Evolutionary conservation across 2,329 filamentous ascomycete species (phyloP).

Genomic region (Penicillium thymicola): DNA sequence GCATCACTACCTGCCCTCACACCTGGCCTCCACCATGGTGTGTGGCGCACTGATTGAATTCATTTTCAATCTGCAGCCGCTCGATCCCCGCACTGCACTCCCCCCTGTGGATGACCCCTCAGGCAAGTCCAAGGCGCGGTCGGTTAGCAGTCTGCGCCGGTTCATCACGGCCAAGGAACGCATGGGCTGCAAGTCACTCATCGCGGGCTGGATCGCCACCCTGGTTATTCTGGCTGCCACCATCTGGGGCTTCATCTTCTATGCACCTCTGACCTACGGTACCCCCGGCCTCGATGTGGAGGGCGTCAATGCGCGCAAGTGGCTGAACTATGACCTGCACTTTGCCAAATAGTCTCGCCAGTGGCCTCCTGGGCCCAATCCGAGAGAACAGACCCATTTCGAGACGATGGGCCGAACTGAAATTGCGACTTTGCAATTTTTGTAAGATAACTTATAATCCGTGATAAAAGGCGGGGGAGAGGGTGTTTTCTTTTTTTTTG

Average conservation of each 20-base stretch:
- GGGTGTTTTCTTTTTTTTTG: slow-evolving; percentile 2
- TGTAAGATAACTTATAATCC: slow-evolving; percentile 15
- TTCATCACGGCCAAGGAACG: slow-evolving; percentile 78
- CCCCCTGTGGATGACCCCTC: slow-evolving; percentile 46
- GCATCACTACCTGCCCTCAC: slow-evolving; percentile 94
- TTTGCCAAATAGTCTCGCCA: slow-evolving; percentile 77
- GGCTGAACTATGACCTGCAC: slow-evolving; percentile 95
- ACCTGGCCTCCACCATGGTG: slow-evolving; percentile 85
- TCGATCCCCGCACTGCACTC: slow-evolving; percentile 42
- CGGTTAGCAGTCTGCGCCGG: slow-evolving; percentile 42
- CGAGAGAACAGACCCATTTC: neutral
- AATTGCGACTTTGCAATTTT: slow-evolving; percentile 6
- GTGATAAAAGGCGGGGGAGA: slow-evolving; percentile 5
- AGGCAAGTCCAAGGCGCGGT: slow-evolving; percentile 41
- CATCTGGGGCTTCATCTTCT: slow-evolving; percentile 83
- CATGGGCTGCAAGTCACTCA: slow-evolving; percentile 72
- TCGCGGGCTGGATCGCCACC: slow-evolving; percentile 75
- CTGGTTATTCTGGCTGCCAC: slow-evolving; percentile 65
- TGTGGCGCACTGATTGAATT: slow-evolving; percentile 92
- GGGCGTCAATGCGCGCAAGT: slow-evolving; percentile 80
- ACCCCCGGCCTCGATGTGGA: slow-evolving; percentile 80
- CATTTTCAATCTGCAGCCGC: slow-evolving; percentile 85
- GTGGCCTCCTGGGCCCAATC: neutral
- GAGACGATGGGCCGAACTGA: slow-evolving; percentile 1
- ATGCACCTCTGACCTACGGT: slow-evolving; percentile 91